These are phyloP conservation scores for Drosera capensis DNA, from an alignment of 148 eudicot species.

Conservation along the genomic window DNA sequence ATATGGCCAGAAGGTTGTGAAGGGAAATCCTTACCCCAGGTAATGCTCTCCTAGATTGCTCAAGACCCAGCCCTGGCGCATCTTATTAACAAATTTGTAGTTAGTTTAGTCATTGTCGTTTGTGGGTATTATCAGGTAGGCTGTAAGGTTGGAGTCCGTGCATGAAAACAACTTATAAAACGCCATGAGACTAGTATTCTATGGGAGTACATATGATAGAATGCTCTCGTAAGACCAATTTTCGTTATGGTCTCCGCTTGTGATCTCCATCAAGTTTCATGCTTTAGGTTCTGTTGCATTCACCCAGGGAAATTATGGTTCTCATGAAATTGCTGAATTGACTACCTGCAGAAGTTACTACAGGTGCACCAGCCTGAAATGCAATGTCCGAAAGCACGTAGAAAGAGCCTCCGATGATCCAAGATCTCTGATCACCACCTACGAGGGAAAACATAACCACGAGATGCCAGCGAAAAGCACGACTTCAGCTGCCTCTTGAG, in stretches of 20 bases:
- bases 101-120: too few relatives aligned
- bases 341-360: slow-evolving; percentile 26
- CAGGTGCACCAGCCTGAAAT: slow-evolving; percentile 30
- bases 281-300: too few relatives aligned
- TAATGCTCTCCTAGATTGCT: slow-evolving; percentile 7
- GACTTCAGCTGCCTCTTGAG: slow-evolving; percentile 5
- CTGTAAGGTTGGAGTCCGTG: too few relatives aligned
- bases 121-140: too few relatives aligned
- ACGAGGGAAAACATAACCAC: slow-evolving; percentile 45
- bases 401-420: slow-evolving; percentile 54
- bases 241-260: too few relatives aligned
- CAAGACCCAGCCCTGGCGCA: too few relatives aligned
- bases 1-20: slow-evolving; percentile 80
- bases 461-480: slow-evolving; percentile 16
- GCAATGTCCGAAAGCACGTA: slow-evolving; percentile 50
- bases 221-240: too few relatives aligned
- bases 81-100: too few relatives aligned
- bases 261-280: too few relatives aligned
- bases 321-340: neutral
- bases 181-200: too few relatives aligned
- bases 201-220: too few relatives aligned
- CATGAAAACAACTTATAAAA: too few relatives aligned
- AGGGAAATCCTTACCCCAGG: slow-evolving; percentile 85
- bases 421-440: slow-evolving; percentile 31
- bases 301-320: neutral